Evolutionary conservation across 2,329 filamentous ascomycete species (phyloP), one percentile per base, ranked within the genome.

Genomic region (Aureobasidium sp.): DNA sequence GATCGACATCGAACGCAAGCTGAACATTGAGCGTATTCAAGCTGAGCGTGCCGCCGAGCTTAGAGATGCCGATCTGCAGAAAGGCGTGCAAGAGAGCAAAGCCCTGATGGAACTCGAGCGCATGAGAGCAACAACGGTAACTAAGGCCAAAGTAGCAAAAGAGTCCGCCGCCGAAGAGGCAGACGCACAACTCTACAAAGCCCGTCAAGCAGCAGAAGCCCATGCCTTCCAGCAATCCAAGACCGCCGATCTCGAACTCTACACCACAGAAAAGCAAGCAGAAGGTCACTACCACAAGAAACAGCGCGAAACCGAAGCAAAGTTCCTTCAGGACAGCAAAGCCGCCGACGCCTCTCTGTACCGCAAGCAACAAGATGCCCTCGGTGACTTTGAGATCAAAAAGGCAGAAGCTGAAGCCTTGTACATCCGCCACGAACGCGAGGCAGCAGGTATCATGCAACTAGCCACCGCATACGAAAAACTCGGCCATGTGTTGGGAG

Each of bases 391-490:
- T 66, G 75, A 77, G 63, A 67, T 71, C 17, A 71, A 72, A 37
- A 74, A 79, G 63, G 80, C 82, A 66, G 78, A 81, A 41, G 85
- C 86, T 13, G 83, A 88, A 64, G 86, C 85, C 1, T 74, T 77
- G 12, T 81, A 85, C 56, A 77, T 85, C 64, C 75, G 77, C 20
- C 83, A 86, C 70, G 81, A 90, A 70, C 86, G 86, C 68, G 88
- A 93, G 72, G 90, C 90, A 2, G 87, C 92, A 69, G 91, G 87
- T 77, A 77, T 93, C 39, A 74, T 78, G 0, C 88, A 89, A 68
- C 90, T 92, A 84, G 89, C 90, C 1, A 85, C 87, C 61, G 90
- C 89, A n/a, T 95, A 94, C 74, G 81, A 79, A 66, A 84, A 87
- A 69, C 81, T 95, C 70, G 90, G 87, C 2, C 75, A 81, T 1